These are phyloP conservation scores for Tetracladium setigerum DNA, from an alignment of 495 filamentous ascomycete species.

Conservation along the genomic window DNA sequence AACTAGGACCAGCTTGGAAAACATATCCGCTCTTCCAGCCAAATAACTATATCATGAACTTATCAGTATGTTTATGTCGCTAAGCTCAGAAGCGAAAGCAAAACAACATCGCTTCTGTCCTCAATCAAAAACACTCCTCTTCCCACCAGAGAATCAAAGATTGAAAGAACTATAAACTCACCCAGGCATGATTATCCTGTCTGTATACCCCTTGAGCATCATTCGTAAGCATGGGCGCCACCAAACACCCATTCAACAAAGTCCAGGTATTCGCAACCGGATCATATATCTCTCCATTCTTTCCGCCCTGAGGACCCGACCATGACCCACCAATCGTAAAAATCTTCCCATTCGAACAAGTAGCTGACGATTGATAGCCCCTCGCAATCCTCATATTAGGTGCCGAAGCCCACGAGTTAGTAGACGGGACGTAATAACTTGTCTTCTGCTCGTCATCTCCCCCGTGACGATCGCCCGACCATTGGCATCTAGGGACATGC, in stretches of 20 bases:
- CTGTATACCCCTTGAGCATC: conserved; percentile 39
- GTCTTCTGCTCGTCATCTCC: conserved; percentile 35
- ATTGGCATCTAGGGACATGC: conserved; percentile 40
- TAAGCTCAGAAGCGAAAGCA: too few relatives aligned
- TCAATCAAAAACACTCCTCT: too few relatives aligned
- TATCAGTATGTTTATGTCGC: too few relatives aligned
- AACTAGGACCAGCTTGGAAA: conserved; percentile 52
- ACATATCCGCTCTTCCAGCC: conserved; percentile 46
- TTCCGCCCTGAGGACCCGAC: conserved; percentile 32
- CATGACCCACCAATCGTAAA: conserved; percentile 57
- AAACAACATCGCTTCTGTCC: too few relatives aligned
- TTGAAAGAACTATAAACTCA: too few relatives aligned
- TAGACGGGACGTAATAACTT: conserved; percentile 36
- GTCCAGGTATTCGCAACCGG: conserved; percentile 22
- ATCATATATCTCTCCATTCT: conserved; percentile 51
- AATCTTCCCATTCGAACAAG: conserved; percentile 43
- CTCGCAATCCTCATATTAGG: conserved; percentile 39
- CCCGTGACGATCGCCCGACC: conserved; percentile 49
- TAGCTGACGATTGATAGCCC: conserved; percentile 50
- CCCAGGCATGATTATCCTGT: conserved; percentile 50
- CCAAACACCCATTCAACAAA: conserved; percentile 28
- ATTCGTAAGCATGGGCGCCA: conserved; percentile 41
- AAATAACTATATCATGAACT: conserved; percentile 30
- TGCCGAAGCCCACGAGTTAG: conserved; percentile 26
- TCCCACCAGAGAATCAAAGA: too few relatives aligned